These are phyloP conservation scores for Chionographis japonica DNA, from an alignment of 106 monocot genomes.

Conservation along the genomic window DNA sequence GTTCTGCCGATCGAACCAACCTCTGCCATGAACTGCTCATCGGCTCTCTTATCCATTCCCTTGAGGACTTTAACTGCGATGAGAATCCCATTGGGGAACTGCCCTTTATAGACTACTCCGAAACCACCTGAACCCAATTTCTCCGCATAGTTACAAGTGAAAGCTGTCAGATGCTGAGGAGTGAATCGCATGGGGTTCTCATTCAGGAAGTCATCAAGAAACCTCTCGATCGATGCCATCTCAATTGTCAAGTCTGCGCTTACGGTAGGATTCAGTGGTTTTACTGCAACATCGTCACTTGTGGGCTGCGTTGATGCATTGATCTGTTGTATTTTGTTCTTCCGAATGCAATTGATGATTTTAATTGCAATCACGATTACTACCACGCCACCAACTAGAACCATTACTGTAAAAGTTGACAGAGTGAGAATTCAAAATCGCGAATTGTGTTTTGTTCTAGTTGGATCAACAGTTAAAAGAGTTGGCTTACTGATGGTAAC, in stretches of 20 bases:
- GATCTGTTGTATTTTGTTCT: neutral
- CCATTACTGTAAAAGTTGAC: neutral
- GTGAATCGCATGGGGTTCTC: slow-evolving; percentile 8
- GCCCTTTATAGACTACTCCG: slow-evolving; percentile 6
- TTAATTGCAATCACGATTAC: neutral
- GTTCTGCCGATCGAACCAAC: slow-evolving; percentile 7
- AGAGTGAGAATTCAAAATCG: no score
- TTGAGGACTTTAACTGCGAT: slow-evolving; percentile 4
- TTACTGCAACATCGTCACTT: neutral
- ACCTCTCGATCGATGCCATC: neutral
- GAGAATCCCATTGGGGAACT: slow-evolving; percentile 1
- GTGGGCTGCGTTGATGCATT: neutral
- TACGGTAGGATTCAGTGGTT: neutral
- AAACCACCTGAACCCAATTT: slow-evolving; percentile 9
- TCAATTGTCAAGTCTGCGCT: neutral
- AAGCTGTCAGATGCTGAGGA: neutral
- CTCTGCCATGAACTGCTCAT: slow-evolving; percentile 13
- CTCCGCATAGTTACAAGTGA: neutral
- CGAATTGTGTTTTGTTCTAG: no score
- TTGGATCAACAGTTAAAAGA: no score
- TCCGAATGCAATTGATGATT: neutral
- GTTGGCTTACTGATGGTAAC: no score
- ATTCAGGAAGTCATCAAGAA: slow-evolving; percentile 4
- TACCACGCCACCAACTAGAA: neutral
- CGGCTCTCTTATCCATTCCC: neutral